Percentiles rank a stretch among this genome's conserved stretches.
phyloP scores from a whole-genome alignment of 2,329 filamentous ascomycete species.

The Bipolaris zeicola region DNA sequence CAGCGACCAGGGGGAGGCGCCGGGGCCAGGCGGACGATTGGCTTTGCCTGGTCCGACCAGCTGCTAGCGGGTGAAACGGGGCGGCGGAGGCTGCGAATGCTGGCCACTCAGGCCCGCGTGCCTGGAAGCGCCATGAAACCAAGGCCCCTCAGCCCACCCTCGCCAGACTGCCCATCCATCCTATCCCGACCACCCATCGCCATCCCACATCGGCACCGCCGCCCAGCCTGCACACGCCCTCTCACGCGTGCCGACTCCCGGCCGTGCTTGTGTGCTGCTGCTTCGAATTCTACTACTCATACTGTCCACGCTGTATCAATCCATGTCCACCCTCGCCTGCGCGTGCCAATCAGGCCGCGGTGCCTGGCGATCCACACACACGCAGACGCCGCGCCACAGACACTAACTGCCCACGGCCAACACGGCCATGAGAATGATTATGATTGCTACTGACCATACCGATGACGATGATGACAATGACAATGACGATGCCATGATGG shows the following conservation, averaged over 20 bases:
- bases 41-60: slow-evolving; percentile 17
- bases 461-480: not conserved
- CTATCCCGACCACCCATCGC: too few relatives aligned
- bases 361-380: not conserved
- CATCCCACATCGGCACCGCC: too few relatives aligned
- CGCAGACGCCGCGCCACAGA: not conserved
- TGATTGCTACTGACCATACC: too few relatives aligned
- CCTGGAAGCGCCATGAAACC: slow-evolving; percentile 38
- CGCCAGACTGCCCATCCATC: slow-evolving; percentile 3
- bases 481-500: not conserved
- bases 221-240: not conserved
- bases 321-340: too few relatives aligned
- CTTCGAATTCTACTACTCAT: too few relatives aligned
- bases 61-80: slow-evolving; percentile 28
- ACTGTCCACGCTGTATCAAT: too few relatives aligned
- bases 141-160: slow-evolving; percentile 11
- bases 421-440: not conserved
- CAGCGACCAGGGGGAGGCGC: not conserved
- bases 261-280: too few relatives aligned
- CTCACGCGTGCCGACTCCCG: not conserved
- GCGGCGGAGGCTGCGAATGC: slow-evolving; percentile 12
- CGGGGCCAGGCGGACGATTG: slow-evolving; percentile 23
- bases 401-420: not conserved
- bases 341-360: not conserved
- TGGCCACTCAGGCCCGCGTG: slow-evolving; percentile 30